Evolutionary conservation across 331 rosid genomes (phyloP).

Genomic region (Acacia pycnantha): DNA sequence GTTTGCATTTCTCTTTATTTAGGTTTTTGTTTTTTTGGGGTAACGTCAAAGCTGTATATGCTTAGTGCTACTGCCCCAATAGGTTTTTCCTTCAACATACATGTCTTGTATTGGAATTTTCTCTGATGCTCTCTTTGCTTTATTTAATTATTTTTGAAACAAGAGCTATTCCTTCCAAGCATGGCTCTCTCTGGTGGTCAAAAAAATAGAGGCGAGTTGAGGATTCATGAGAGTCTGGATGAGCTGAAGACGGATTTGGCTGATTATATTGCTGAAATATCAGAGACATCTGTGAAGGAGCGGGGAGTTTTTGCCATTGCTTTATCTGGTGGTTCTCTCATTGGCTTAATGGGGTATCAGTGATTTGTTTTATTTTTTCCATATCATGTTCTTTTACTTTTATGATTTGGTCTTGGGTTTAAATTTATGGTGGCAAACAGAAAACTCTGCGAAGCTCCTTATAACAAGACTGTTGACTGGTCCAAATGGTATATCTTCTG

Average conservation of each 20-base stretch:
- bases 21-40: constrained; percentile 18
- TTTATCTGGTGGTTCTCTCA: constrained; percentile 98
- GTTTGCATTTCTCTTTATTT: constrained; percentile 17
- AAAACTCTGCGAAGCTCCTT: constrained; percentile 85
- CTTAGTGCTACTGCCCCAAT: background rate
- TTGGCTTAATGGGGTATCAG: constrained; percentile 93
- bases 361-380: constrained; percentile 45
- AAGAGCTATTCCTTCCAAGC: constrained; percentile 29
- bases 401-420: constrained; percentile 48
- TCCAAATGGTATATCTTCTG: constrained; percentile 93
- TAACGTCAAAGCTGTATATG: constrained; percentile 20
- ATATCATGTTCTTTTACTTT: constrained; percentile 34
- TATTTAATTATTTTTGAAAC: background rate
- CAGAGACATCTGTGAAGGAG: constrained; percentile 91
- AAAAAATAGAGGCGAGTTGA: constrained; percentile 56
- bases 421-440: constrained; percentile 56
- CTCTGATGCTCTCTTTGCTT: constrained; percentile 15
- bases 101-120: constrained; percentile 22
- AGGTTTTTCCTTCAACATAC: background rate
- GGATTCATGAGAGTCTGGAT: constrained; percentile 86
- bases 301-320: constrained; percentile 85
- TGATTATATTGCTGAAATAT: constrained; percentile 82
- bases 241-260: constrained; percentile 90
- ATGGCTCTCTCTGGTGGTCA: constrained; percentile 69
- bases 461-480: constrained; percentile 97